Evolutionary conservation across 176 grass and related monocot genomes (phyloP).

Genomic region (Sorghum bicolor): DNA sequence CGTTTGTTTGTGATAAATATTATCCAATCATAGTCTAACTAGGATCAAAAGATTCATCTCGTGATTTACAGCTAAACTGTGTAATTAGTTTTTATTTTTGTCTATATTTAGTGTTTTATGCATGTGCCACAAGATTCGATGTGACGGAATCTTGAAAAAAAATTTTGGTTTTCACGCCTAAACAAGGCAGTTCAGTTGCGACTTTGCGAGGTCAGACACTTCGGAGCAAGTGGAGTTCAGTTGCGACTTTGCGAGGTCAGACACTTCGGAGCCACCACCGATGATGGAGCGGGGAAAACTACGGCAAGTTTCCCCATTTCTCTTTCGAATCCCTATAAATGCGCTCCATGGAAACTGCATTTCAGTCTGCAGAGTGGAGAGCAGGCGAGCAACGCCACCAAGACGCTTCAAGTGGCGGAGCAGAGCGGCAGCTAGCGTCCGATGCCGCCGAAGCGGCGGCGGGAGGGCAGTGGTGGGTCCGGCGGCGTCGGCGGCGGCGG

Average conservation of each 20-base stretch:
- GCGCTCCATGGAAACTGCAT: neutral
- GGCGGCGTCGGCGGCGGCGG: neutral
- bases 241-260: too few relatives aligned
- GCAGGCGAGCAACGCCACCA: too few relatives aligned
- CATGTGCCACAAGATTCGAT: too few relatives aligned
- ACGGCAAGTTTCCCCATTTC: neutral
- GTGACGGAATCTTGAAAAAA: too few relatives aligned
- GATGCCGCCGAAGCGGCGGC: slow-evolving; percentile 31
- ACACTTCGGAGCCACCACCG: neutral
- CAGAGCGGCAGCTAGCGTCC: neutral
- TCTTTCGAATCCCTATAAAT: neutral
- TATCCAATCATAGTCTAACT: too few relatives aligned
- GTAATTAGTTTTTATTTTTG: too few relatives aligned
- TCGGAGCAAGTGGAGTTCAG: neutral
- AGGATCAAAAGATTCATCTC: too few relatives aligned
- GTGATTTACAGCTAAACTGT: too few relatives aligned
- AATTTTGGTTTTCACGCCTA: too few relatives aligned
- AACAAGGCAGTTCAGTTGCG: too few relatives aligned
- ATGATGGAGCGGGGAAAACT: neutral
- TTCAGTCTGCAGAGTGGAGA: neutral
- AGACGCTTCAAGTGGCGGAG: neutral
- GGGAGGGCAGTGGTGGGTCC: neutral
- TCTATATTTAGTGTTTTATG: too few relatives aligned
- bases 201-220: neutral
- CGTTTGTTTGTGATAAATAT: too few relatives aligned